Base-by-base conservation (phyloP, 2,329 filamentous ascomycete genomes). In the Fusarium palustre region DNA sequence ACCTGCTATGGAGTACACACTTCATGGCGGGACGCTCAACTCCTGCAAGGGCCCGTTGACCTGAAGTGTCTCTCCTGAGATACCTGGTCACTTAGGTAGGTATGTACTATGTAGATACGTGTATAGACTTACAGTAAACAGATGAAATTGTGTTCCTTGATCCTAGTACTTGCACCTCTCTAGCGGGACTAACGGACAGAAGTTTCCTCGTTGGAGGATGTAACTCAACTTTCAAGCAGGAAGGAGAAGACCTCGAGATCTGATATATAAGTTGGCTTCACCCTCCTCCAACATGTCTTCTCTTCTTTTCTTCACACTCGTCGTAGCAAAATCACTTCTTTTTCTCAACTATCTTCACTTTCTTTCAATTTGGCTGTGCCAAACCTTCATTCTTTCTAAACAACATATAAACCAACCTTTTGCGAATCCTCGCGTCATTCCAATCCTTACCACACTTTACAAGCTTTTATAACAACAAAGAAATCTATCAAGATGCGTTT, bases 401-500 rank as follows among this genome's bases (percentile, higher is more conserved):
- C 25, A 57, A 47, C 59, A 57, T 66, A 47, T 56, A 57, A 59
- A 45, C 22, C 55, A 63, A 48, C 47, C 48, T 64, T 66, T 46
- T 56, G 42, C 50, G 49, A 39, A 54, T 38, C 25, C 69, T 52
- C 61, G 59, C 70, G 70, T 70, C 65, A 73, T 70, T 70, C 64
- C 72, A 69, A 65, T 73, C 72, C 45, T 74, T 74, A 63, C 20
- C 25, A 39, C 25, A 39, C 28, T 47, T 55, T 47, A 47, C 57
- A 59, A 25, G 31, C 34, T 25, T 43, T 20, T 31, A 33, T 34
- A 45, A 39, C 58, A 55, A 20, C 28, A 33, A 15, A 47, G 43
- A 55, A 48, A 61, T 58, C 66, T 22, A 46, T 65, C 75, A 79
- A 74, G 41, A 81, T 81, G 80, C 78, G 74, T 71, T 78, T 78